Base-by-base conservation (phyloP, 2,329 filamentous ascomycete genomes). In the Xylariaceae sp. region DNA sequence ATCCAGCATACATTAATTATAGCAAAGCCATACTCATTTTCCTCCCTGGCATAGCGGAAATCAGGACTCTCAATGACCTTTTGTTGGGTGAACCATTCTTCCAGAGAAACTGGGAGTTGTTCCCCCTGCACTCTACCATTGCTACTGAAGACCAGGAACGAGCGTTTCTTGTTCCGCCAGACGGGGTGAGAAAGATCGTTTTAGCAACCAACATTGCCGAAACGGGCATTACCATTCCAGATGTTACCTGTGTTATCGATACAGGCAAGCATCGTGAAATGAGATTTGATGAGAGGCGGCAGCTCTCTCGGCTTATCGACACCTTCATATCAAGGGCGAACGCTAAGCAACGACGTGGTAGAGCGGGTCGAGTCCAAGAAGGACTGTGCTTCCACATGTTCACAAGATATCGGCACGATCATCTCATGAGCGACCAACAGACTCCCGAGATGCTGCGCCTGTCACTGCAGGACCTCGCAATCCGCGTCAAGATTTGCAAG, bases 141-240 rank as follows among this genome's bases (percentile, higher is more conserved):
- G 92, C 94, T 9, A 97, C 90, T 43, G 94, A 98, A 68, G 95
- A 99, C 60, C 95, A 99, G 72, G 94, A 99, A 74, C 88, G 90
- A 29, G 95, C 95, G 0, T 99, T 99, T 71, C 79, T 91, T 5
- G 77, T 96, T 0, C 95, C 95, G 5, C 92, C 93, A 1, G 82
- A 81, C 3, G 94, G 94, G 0, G 81, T 87, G 54, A 85, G 93
- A 61, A 99, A 99, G 76, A 95, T 99, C 62, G 94, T 99, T 2
- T 83, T 99, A 52, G 93, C 95, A 1, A 99, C 95, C 12, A 99
- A 99, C 70, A 99, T 99, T 72, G 95, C 95, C 4, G 95, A 99
- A 74, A 99, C 95, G 0, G 95, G 95, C 78, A 96, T 99, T 70
- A 99, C 95, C 0, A 99, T 99, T 64, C 95, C 95, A 1, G 95